Base-by-base conservation (phyloP, 345 rosid species). In the Populus euphratica region DNA sequence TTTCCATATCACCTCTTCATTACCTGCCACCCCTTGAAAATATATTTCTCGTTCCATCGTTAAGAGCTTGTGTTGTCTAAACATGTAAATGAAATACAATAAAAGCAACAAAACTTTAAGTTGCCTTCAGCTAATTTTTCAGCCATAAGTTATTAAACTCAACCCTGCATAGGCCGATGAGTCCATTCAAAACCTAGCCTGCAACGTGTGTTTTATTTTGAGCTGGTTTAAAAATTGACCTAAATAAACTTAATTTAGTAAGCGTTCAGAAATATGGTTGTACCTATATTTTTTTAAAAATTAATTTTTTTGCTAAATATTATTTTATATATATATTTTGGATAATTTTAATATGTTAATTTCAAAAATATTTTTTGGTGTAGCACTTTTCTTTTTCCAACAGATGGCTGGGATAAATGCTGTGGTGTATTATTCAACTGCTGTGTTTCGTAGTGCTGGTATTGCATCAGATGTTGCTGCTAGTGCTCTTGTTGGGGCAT, bases 331-430 rank as follows among this genome's bases (percentile, higher is more conserved):
- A 27, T 27, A 27, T 27, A 1, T 27, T 27, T 27, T 27, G 29
- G 1, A 27, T 27, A 27, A 27, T 27, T 27, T 27, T 27, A 1
- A 27, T 27, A 1, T 27, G 29, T 0, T 27, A 27, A 27, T 27
- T 27, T 27, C 1, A 27, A 27, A 27, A 27, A 27, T 27, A 27
- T 0, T 27, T 27, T 27, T 94, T 36, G 99, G 99, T 69, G 94
- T 94, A 13, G 97, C 99, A 83, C 97, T 96, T 76, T 96, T 94
- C 93, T 85, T 96, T 76, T 92, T 94, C 90, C 99, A 96, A 83
- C 99, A 94, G 84, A 81, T 96, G 85, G 99, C 98, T 11, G 99
- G 99, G 70, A 96, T 96, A 86, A 96, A 96, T 69, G 99, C 97
- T 44, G 99, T 96, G 70, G 98, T 96, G 21, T 96, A 94, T 81